These are phyloP conservation scores for Ogataea dorogensis DNA, from an alignment of 805 yeast species.

Conservation along the genomic window DNA sequence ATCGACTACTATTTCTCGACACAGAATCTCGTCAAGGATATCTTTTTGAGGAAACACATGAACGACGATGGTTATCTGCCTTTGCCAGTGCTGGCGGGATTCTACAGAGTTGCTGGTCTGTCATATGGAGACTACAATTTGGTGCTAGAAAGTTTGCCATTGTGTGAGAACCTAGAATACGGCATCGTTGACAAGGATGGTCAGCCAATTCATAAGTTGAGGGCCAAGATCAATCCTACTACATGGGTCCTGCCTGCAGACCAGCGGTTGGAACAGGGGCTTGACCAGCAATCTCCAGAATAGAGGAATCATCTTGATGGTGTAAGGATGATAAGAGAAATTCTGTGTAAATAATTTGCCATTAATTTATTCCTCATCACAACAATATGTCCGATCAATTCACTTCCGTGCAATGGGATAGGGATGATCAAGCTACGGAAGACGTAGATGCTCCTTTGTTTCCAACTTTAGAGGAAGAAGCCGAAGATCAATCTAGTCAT, in stretches of 20 bases:
- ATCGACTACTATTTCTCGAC: constrained; percentile 87
- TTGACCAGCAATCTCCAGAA: constrained; percentile 31
- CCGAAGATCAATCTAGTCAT: constrained; percentile 3
- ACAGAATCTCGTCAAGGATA: constrained; percentile 84
- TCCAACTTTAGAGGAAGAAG: constrained; percentile 4
- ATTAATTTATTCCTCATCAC: constrained; percentile 13
- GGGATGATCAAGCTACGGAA: constrained; percentile 35
- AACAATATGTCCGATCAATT: constrained; percentile 44
- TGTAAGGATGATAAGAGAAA: constrained; percentile 9
- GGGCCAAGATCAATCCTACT: constrained; percentile 56
- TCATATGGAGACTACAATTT: constrained; percentile 53
- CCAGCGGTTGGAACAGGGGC: constrained; percentile 47
- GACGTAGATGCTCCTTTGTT: not conserved
- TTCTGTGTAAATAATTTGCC: constrained; percentile 12
- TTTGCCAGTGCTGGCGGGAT: constrained; percentile 58
- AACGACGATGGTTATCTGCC: constrained; percentile 71
- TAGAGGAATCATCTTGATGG: constrained; percentile 9
- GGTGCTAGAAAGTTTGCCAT: constrained; percentile 53
- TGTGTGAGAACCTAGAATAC: constrained; percentile 46
- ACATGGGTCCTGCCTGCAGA: constrained; percentile 67
- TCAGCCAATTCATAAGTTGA: constrained; percentile 44
- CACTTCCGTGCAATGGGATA: constrained; percentile 58
- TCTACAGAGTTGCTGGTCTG: constrained; percentile 71
- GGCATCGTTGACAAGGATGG: constrained; percentile 42
- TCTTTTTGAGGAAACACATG: constrained; percentile 80